Base-by-base conservation (phyloP, 192 early-diverging fungal genomes). In the Obelidium mucronatum region DNA sequence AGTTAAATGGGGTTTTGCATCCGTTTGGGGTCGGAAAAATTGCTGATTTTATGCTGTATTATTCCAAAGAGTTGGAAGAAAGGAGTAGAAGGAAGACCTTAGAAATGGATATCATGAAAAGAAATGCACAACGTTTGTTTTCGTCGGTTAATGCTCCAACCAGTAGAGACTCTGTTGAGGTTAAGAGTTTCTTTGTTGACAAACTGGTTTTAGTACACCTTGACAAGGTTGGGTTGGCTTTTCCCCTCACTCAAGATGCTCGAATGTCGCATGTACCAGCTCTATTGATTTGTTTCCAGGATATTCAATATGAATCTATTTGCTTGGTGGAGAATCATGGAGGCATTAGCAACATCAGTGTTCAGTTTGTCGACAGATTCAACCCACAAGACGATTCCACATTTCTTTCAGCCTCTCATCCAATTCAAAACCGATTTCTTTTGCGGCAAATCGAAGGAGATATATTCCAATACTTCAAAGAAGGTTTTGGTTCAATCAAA, bases 1-100 rank as follows among this genome's bases (percentile, higher is more conserved):
- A 91, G 67, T 77, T 92, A 26, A 89, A 91, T 66, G 91, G 90
- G 0, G 82, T 94, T 5, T 86, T 94, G 89, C 92, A 93, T 44
- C 92, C 93, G 1, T 87, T 81, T 63, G 90, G 92, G 0, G 60
- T 94, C 4, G 87, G 87, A 15, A 85, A 84, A 60, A 74, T 93
- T 11, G 80, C 87, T 5, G 93, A 92, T 40, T 74, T 91, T 24
- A 85, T 86, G 31, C 73, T 90, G 28, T 93, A 88, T 73, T 94
- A 92, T 72, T 84, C 83, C 5, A 83, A 85, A 4, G 91, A 92
- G 58, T 82, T 95, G 42, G 86, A 88, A 30, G 76, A 88, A 44
- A 78, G 87, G 19, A 90, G 85, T 42, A 75, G 82, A 37, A 91
- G 65, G 79, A 5, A 88, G 93, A 37, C 80, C 91, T 33, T 64